phyloP scores from a whole-genome alignment of 208 protist species.

The Naegleria fowleri region DNA sequence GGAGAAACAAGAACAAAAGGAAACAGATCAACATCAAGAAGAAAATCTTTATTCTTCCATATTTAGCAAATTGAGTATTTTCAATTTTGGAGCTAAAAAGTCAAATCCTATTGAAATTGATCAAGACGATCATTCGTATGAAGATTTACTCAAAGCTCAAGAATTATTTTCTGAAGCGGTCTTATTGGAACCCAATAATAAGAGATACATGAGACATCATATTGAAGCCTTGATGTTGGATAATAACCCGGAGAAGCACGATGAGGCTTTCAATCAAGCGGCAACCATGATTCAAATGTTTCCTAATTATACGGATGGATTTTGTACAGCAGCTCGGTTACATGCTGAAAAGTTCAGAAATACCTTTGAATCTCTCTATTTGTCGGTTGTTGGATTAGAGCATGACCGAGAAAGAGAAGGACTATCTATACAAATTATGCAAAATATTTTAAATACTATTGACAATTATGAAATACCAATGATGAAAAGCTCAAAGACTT shows the following conservation, averaged over 20 bases:
- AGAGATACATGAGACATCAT: neutral
- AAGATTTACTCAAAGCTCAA: neutral
- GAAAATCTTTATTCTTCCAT: neutral
- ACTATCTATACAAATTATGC: neutral
- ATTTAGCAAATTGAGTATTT: neutral
- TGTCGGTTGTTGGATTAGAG: neutral
- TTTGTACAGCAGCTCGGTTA: neutral
- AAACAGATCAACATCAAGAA: neutral
- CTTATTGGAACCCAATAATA: slow-evolving; percentile 12
- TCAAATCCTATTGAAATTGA: neutral
- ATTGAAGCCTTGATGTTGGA: neutral
- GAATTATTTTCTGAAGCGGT: neutral
- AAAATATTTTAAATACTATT: neutral
- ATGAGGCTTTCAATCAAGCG: neutral
- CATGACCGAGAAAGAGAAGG: neutral
- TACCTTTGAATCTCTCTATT: neutral
- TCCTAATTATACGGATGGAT: neutral
- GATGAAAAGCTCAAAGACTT: neutral
- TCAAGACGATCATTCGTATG: neutral
- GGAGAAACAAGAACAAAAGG: too few species aligned
- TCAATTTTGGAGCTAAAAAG: neutral
- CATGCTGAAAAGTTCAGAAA: slow-evolving; percentile 1
- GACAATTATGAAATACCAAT: neutral
- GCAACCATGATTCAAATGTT: neutral
- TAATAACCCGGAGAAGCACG: neutral